Base-by-base conservation (phyloP, 1,284 basidiomycete species). In the Moesziomyces aphidis region DNA sequence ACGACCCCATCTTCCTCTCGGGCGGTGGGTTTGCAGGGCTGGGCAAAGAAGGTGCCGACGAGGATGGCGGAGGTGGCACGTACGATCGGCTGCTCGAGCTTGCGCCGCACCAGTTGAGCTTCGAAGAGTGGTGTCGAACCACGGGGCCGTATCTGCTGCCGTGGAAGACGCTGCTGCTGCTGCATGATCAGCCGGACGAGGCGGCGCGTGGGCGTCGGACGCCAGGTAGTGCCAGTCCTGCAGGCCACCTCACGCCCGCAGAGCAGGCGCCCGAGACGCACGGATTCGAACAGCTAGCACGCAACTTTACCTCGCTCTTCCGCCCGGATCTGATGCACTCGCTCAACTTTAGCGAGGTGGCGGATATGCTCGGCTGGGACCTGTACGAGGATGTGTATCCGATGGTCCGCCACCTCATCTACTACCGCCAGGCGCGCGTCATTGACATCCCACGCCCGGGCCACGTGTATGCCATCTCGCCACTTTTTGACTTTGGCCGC, bases 111-210 rank as follows among this genome's bases (percentile, higher is more conserved):
- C 57, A 75, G 47, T 50, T 70, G 8, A 67, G 60, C 45, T 71
- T 76, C 24, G 77, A 82, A 34, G 79, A 82, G 61, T 82, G 82
- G 79, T 73, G 74, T 26, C 55, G 75, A 21, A 78, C 75, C 21
- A 83, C 61, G 70, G 86, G 93, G 1, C 91, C 91, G 7, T 86
- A 89, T 11, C 87, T 97, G 11, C 88, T 90, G n/a, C 95, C 95
- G 4, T 97, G 95, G 95, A 95, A 96, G 84, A 93, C 93, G 31
- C 85, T 97, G 21, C 86, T 97, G 6, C 87, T 94, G 23, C 85
- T 97, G 31, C 78, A 86, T 31, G 83, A 83, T 34, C 70, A 67
- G 5, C 44, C 53, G 5, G 70, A 76, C 5, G 63, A 72, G 28
- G 6, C 49, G 22, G 13, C n/a, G 15, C 50, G 66, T 23, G 52